These are phyloP conservation scores for Leishmania gerbilli DNA, from an alignment of 208 protist genomes.

Conservation along the genomic window DNA sequence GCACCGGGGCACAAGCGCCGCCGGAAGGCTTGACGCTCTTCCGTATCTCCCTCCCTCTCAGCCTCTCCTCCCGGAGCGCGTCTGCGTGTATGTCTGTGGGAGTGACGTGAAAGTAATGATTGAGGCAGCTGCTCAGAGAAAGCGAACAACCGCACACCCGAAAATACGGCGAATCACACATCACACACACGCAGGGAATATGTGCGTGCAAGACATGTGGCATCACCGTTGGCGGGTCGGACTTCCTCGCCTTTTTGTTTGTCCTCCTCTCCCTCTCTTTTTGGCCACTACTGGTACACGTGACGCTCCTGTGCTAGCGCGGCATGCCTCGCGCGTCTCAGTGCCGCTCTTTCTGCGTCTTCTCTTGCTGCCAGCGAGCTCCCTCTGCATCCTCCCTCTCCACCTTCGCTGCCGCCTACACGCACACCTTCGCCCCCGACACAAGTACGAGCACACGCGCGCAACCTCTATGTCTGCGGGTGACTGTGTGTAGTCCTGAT, in stretches of 20 bases:
- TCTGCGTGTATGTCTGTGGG: not conserved
- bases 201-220: not conserved
- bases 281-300: not conserved
- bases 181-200: not conserved
- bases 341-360: not conserved
- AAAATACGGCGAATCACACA: not conserved
- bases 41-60: not conserved
- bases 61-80: not conserved
- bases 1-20: slow-evolving; percentile 75
- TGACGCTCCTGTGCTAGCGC: not conserved
- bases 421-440: not conserved
- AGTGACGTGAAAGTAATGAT: not conserved
- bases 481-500: not conserved
- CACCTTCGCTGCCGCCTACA: not conserved
- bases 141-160: not conserved
- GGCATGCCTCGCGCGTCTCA: not conserved
- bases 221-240: not conserved
- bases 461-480: not conserved
- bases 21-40: slow-evolving; percentile 35
- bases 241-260: not conserved
- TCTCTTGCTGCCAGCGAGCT: not conserved
- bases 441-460: not conserved
- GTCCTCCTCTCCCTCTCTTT: not conserved
- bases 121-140: not conserved
- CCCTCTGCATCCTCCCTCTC: not conserved